These are phyloP conservation scores for Cryphonectria carpinicola DNA, from an alignment of 2,329 filamentous ascomycete species.

Conservation along the genomic window DNA sequence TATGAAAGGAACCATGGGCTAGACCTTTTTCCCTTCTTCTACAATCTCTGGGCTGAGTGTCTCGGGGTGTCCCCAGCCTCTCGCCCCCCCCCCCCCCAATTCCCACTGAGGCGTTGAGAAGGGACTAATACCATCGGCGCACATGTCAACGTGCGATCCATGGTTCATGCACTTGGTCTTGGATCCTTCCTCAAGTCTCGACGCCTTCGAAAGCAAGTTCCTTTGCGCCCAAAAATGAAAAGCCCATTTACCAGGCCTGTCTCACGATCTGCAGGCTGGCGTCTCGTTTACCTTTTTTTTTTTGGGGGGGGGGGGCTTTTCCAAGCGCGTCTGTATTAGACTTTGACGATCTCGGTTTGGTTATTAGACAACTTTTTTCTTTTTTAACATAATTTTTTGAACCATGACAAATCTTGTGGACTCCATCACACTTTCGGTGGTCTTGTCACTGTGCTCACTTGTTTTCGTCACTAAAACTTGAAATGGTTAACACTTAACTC, in stretches of 20 bases:
- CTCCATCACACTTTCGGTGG: background rate
- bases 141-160: background rate
- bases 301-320: too few relatives aligned
- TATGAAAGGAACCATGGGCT: background rate
- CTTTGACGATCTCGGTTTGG: background rate
- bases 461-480: background rate
- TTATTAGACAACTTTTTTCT: background rate
- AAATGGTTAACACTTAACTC: background rate
- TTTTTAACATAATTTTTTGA: background rate
- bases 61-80: background rate
- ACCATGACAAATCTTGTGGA: background rate
- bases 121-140: background rate
- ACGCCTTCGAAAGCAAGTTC: background rate
- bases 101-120: background rate
- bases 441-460: background rate
- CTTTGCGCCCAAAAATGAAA: background rate
- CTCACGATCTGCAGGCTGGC: background rate
- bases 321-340: background rate
- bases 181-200: background rate
- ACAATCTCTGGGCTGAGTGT: background rate
- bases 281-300: background rate
- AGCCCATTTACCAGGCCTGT: background rate
- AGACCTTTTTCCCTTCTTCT: too few relatives aligned
- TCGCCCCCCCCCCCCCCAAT: too few relatives aligned
- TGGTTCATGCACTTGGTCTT: background rate